Base-by-base conservation (phyloP, 1,284 basidiomycete genomes). In the Rhodotorula sp. region DNA sequence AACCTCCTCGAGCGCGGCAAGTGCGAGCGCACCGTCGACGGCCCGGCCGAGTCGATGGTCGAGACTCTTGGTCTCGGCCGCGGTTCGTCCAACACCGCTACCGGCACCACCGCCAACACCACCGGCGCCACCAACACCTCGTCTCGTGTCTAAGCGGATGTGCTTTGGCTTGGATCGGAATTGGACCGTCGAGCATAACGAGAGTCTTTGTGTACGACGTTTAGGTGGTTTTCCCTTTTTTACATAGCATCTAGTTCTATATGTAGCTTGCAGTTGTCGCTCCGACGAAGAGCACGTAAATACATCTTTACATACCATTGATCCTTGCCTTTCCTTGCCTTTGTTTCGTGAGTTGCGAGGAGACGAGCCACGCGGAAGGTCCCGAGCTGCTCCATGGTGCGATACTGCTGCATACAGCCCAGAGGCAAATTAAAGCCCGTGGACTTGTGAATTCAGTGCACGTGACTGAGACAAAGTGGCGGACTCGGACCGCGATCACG, bases 21-120 rank as follows among this genome's bases (percentile, higher is more conserved):
- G 46, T 74, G 73, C 68, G 63, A 62, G 56, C 70, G 73, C 26
- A 56, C 49, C 30, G 70, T 70, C 33, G 66, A 72, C 30, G 73
- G 73, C 30, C 73, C 73, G 45, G 68, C 66, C 29, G 73, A 74
- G 64, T 29, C 60, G n/a, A 60, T 67, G 46, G 37, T 33, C 6
- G 12, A 62, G 65, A 33, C 60, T 46, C 54, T 61, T 14, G 65
- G 65, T n/a, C 60, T 67, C 53, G 42, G 59, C 59, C n/a, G 30
- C 22, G 8, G 18, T 20, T 33, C 54, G 54, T 33, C 54, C 37
- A 42, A 42, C 37, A 42, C 37, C 37, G 37, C 37, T 10, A 42
- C 37, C 10, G 18, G 54, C 30, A 37, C 54, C 30, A 56, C 53
- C 8, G 29, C 59, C 59, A 48, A 44, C 22, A 59, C 44, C n/a